These are phyloP conservation scores for Cladosporium phlei DNA, from an alignment of 2,329 filamentous ascomycete genomes.

Conservation along the genomic window DNA sequence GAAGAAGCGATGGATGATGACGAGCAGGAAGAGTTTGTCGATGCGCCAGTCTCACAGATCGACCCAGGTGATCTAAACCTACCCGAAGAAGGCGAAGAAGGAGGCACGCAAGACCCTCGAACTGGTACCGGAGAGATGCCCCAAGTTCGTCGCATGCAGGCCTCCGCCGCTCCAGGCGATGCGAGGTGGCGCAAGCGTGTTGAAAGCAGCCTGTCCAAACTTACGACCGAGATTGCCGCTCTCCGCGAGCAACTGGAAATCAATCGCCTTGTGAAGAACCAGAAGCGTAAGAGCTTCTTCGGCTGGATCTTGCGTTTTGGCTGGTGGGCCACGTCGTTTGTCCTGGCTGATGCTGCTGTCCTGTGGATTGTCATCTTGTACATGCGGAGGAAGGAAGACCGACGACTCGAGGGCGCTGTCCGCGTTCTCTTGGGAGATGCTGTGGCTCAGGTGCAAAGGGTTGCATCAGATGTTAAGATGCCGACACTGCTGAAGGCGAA, in stretches of 20 bases:
- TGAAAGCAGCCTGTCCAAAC: slow-evolving; percentile 77
- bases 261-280: slow-evolving; percentile 65
- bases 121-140: background rate
- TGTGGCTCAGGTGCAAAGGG: slow-evolving; percentile 33
- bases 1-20: slow-evolving; percentile 34
- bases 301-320: slow-evolving; percentile 68
- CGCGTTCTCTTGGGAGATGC: slow-evolving; percentile 55
- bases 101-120: background rate
- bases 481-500: slow-evolving; percentile 23
- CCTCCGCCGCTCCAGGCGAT: slow-evolving; percentile 26
- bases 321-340: slow-evolving; percentile 67
- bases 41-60: slow-evolving; percentile 45
- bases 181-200: slow-evolving; percentile 74
- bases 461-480: slow-evolving; percentile 31
- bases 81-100: background rate
- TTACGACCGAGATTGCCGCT: slow-evolving; percentile 89
- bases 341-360: slow-evolving; percentile 66
- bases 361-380: slow-evolving; percentile 64
- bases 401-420: slow-evolving; percentile 68
- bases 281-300: slow-evolving; percentile 59
- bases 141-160: background rate
- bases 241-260: slow-evolving; percentile 83
- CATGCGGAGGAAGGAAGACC: slow-evolving; percentile 67
- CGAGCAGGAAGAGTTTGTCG: slow-evolving; percentile 44
- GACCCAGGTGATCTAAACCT: slow-evolving; percentile 29